Evolutionary conservation across 768 basidiomycete genomes (phyloP), one percentile per base, ranked within the genome.

Genomic region (Mycena albidolilacea): DNA sequence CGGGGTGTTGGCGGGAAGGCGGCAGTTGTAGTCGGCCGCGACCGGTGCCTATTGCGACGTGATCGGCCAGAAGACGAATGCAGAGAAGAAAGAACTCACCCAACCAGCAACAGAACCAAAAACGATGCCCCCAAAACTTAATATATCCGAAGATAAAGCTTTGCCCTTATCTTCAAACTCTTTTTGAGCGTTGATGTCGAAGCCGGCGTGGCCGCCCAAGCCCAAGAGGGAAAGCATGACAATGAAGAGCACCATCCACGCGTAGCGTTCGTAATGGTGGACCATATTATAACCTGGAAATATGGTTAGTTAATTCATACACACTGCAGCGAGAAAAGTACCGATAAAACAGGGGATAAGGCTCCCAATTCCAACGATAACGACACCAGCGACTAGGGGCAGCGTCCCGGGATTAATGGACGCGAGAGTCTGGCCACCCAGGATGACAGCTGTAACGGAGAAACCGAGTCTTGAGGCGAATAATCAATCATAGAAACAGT

Each of bases 1-100:
- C 9, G 83, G 81, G 5, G 85, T 88, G 65, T 86, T 75, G 1
- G 73, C 84, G 0, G 89, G 89, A 0, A 90, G 79, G 35, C 85
- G 81, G 74, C 85, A 86, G 73, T 89, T 89, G 77, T 88, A 90
- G 76, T 90, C 89, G 11, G 89, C 89, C 1, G 88, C 89, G 0
- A 90, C 75, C 1, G 87, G 85, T 0, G 87, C 85, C 89, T 87
- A 89, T 76, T 82, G 38, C 17, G 3, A 19, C n/a, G 8, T 17
- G 1, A 50, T 50, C 7, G 41, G 8, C 41, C 41, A 15, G 38
- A 30, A 7, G 14, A 48, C 12, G 3, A 10, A 39, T 30, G 30
- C 30, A 30, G 30, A n/a, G 64, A 7, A n/a, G 5, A 14, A 63
- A 15, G 4, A 63, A 79, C 80, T 64, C 30, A 85, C 84, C 17